Percentiles rank a stretch among this genome's conserved stretches.
Conservation (phyloP, 768 basidiomycete genomes). For the Antrodiella citrinella region DNA sequence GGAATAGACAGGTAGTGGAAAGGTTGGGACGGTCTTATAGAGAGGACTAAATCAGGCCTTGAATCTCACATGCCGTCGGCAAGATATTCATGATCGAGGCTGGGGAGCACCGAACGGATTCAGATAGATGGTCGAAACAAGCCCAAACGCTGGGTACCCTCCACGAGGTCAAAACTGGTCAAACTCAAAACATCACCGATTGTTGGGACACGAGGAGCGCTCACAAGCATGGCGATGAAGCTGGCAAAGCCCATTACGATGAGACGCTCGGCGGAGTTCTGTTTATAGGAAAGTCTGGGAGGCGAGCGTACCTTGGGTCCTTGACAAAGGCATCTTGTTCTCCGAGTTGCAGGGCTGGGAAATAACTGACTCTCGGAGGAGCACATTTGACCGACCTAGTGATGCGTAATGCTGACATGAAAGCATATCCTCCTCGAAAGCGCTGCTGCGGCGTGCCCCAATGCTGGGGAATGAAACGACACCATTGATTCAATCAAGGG, state of each 20-base stretch:
- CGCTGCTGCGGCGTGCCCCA: neutral
- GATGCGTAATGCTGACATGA: neutral
- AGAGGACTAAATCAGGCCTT: neutral
- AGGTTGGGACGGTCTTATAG: neutral
- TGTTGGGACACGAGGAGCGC: neutral
- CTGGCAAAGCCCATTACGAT: neutral
- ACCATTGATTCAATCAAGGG: neutral
- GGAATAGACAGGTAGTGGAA: neutral
- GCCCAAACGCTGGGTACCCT: neutral
- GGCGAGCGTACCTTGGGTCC: neutral
- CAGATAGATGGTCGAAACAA: neutral
- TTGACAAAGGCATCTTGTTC: neutral
- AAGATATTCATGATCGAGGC: neutral
- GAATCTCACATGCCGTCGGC: neutral
- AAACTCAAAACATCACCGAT: conserved; percentile 1
- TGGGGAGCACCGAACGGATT: neutral
- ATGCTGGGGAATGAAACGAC: neutral
- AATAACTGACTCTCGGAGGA: neutral
- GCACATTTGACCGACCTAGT: neutral
- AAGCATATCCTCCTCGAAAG: neutral
- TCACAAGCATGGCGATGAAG: neutral
- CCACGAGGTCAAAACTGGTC: neutral
- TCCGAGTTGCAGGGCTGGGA: neutral
- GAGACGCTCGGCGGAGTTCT: neutral
- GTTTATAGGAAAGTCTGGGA: neutral